Base-by-base conservation (phyloP, 2,329 filamentous ascomycete genomes). In the Leptoxyphium fumago region DNA sequence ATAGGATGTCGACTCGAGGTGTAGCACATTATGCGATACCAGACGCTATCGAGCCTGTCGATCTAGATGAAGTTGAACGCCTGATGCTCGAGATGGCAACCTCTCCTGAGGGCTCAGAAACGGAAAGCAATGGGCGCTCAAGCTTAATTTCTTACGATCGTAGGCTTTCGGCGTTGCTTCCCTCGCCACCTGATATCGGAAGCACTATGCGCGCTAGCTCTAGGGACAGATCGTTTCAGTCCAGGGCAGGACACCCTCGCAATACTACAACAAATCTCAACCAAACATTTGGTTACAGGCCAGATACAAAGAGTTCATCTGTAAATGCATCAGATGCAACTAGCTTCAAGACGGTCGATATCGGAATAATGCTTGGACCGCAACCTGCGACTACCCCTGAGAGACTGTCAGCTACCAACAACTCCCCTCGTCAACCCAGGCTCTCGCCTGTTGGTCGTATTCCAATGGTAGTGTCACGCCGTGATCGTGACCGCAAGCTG, bases 391-490 rank as follows among this genome's bases (percentile, higher is more conserved):
- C 26, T 15, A 51, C 46, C 18, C 48, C 44, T 21, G 49, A 48
- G 36, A 38, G 41, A 9, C 14, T 29, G 11, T 40, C 46, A 28
- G 40, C 39, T 7, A 43, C 58, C 56, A 74, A 50, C 14, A 47
- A 43, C 28, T 53, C 55, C 17, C 50, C 54, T 7, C 43, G 50
- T 28, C 52, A 53, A 32, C 51, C 54, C 18, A 48, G 87, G 45
- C 67, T 94, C 14, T 77, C 80, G 26, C 85, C 89, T 52, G 79
- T 94, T 40, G 88, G 87, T 8, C 77, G 88, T 13, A 94, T 94
- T 42, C 88, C 88, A 8, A 79, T 78, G 54, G 85, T 94, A 3
- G 71, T 89, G 28, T 84, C 77, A 39, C 78, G 74, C 42, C 66
- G 69, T 40, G 72, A 73, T 40, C 74, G 79, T 43, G 69, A 78